phyloP scores from a whole-genome alignment of 2,329 filamentous ascomycete species.

The Sporothrix schenckii region DNA sequence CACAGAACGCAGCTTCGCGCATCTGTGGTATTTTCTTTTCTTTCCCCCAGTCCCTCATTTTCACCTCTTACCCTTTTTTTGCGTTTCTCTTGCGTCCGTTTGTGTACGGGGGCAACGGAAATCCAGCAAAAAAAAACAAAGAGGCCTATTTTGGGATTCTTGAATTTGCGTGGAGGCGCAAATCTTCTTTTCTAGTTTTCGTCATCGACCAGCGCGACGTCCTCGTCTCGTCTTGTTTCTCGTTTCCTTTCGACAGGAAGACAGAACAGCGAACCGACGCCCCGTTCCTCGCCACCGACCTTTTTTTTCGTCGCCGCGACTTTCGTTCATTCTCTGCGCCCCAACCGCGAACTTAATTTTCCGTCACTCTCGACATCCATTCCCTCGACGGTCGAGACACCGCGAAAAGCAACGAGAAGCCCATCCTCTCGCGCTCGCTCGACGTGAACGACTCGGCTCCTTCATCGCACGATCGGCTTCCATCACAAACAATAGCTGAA shows the following conservation, averaged over 20 bases:
- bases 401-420: not conserved
- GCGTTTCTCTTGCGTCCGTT: slow-evolving; percentile 26
- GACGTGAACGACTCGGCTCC: not conserved
- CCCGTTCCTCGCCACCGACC: not conserved
- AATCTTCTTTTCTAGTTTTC: not conserved
- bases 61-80: slow-evolving; percentile 21
- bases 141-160: slow-evolving; percentile 9
- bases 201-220: slow-evolving; percentile 15
- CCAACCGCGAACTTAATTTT: not conserved
- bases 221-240: slow-evolving; percentile 13
- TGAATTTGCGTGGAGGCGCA: slow-evolving; percentile 23
- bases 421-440: not conserved
- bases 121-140: slow-evolving; percentile 24
- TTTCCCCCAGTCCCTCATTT: slow-evolving; percentile 16
- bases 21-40: slow-evolving; percentile 35
- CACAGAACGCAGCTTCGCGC: slow-evolving; percentile 33
- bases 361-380: slow-evolving; percentile 5
- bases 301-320: slow-evolving; percentile 18
- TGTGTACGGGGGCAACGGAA: slow-evolving; percentile 30
- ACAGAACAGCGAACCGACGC: slow-evolving; percentile 15
- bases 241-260: slow-evolving; percentile 17
- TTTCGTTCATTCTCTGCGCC: slow-evolving; percentile 23
- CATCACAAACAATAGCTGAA: not conserved
- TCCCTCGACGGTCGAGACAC: slow-evolving; percentile 18
- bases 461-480: slow-evolving; percentile 3